Evolutionary conservation across 2,329 filamentous ascomycete species (phyloP).

Genomic region (Monilinia laxa): DNA sequence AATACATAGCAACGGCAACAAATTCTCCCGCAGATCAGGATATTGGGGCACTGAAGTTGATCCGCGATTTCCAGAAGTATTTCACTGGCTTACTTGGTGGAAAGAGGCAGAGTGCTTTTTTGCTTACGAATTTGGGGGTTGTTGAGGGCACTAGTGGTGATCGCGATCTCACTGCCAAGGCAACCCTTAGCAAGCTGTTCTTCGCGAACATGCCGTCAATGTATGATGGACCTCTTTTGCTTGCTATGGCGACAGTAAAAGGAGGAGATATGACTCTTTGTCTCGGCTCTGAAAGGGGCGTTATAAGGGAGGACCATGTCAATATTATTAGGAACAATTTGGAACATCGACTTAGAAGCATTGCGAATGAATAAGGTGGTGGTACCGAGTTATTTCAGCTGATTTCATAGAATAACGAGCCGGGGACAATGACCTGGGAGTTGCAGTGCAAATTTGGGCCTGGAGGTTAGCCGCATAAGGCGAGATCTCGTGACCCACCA

Average conservation of each 20-base stretch:
- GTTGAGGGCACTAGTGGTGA: constrained; percentile 36
- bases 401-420: constrained; percentile 9
- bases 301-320: constrained; percentile 27
- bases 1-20: constrained; percentile 42
- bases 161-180: constrained; percentile 3
- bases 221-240: constrained; percentile 27
- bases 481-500: constrained; percentile 5
- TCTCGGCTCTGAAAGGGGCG: constrained; percentile 22
- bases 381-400: constrained; percentile 9
- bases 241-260: constrained; percentile 28
- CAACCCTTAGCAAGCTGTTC: constrained; percentile 16
- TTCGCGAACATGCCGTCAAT: constrained; percentile 29
- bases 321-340: constrained; percentile 3
- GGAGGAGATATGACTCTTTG: constrained; percentile 28
- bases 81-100: constrained; percentile 47
- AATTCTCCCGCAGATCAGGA: constrained; percentile 47
- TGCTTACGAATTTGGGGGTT: constrained; percentile 54
- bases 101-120: constrained; percentile 48
- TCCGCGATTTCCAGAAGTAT: constrained; percentile 47
- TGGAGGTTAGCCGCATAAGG: constrained; percentile 8
- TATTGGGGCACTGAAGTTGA: constrained; percentile 45
- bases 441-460: constrained; percentile 9
- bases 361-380: constrained; percentile 8
- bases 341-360: constrained; percentile 9
- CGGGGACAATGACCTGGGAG: constrained; percentile 6